Evolutionary conservation across 2,329 filamentous ascomycete genomes (phyloP), one percentile per base, ranked within the genome.

Genomic region (Aspergillus sp.): DNA sequence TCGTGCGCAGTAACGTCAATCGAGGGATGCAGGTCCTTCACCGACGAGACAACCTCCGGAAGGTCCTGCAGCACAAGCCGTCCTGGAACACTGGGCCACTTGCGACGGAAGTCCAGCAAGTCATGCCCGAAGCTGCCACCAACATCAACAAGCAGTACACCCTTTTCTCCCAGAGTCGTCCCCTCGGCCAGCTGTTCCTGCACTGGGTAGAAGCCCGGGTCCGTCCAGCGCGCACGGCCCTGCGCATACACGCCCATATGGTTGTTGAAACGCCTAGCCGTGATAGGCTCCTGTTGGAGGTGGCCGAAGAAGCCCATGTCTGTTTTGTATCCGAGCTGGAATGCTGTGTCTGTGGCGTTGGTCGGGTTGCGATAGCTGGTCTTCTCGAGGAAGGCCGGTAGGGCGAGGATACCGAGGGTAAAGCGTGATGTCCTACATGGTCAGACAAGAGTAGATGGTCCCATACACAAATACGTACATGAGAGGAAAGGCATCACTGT

Each of bases 21-120:
- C 2, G 62, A 27, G 6, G 66, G 33, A 15, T 59, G 43, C 33
- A 45, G 15, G 19, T 23, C 50, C 19, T 63, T 60, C 17, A 66
- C 64, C 1, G 45, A 27, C 7, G 45, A 48, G n/a, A 70, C 56
- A 45, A 82, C 76, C 3, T 70, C 64, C 0, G 76, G 73, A 4
- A 79, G 68, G 58, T 84, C 82, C 61, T 85, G 81, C 0, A 84
- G 68, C 1, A 84, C 66, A 2, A 83, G 65, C 4, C 72, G 69
- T 2, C 81, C 81, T 0, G 76, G 73, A 0, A 69, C 66, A 1
- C 72, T 50, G 0, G 77, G 74, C 58, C 75, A 73, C 49, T 76
- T 74, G 0, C 62, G 59, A 3, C 54, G 69, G 55, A 81, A 75
- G 37, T 75, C 68, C 2, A 62, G 60, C 6, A 79, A 53, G 58